Evolutionary conservation across 2,329 filamentous ascomycete species (phyloP).

Genomic region (Arthrocladium fulminans): DNA sequence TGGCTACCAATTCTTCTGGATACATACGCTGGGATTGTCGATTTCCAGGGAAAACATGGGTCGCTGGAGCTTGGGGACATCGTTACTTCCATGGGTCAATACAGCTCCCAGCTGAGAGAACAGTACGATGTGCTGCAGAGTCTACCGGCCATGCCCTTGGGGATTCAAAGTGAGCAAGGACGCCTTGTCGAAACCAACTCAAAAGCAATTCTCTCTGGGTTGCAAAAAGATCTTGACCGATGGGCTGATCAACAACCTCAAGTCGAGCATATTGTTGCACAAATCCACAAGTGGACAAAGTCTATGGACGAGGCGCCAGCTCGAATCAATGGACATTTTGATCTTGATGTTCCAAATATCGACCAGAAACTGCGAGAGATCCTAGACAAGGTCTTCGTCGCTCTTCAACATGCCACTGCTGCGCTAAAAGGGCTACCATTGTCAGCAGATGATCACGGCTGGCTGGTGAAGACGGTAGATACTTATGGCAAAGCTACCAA

Average conservation of each 20-base stretch:
- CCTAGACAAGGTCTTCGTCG: constrained; percentile 69
- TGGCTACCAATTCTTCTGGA: constrained; percentile 66
- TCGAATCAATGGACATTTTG: constrained; percentile 13
- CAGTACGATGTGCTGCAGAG: constrained; percentile 36
- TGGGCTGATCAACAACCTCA: constrained; percentile 45
- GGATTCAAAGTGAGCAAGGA: constrained; percentile 29
- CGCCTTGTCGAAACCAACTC: constrained; percentile 1
- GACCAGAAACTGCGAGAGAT: constrained; percentile 52
- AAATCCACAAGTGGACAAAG: constrained; percentile 58
- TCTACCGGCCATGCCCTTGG: constrained; percentile 43
- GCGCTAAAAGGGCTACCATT: constrained; percentile 46
- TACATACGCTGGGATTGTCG: constrained; percentile 53
- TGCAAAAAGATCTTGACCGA: constrained; percentile 32
- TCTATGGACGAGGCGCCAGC: constrained; percentile 22
- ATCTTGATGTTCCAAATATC: constrained; percentile 38
- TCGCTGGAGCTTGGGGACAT: constrained; percentile 41
- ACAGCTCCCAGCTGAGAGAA: constrained; percentile 42
- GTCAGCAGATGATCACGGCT: constrained; percentile 53
- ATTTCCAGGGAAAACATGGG: constrained; percentile 59
- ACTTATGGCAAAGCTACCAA: constrained; percentile 46
- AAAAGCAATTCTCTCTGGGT: constrained; percentile 12
- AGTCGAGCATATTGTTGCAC: constrained; percentile 55
- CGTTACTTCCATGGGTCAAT: constrained; percentile 40
- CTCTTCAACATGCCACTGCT: constrained; percentile 63
- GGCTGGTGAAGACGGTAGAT: constrained; percentile 52